Evolutionary conservation across 2,329 filamentous ascomycete species (phyloP).

Genomic region (Aureobasidium uvarum): DNA sequence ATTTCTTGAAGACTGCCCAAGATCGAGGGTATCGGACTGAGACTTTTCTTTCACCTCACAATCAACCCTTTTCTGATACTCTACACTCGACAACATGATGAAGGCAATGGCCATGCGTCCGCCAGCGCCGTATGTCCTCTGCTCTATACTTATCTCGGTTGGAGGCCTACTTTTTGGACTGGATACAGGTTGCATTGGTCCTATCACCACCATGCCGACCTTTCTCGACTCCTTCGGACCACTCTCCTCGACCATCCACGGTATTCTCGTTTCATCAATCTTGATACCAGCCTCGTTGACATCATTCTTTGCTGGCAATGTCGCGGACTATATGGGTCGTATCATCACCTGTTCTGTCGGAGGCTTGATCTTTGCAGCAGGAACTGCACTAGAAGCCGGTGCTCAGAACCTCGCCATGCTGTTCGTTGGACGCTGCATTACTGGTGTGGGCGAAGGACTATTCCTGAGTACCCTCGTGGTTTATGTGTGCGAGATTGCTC

Average conservation of each 20-base stretch:
- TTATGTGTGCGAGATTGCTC: constrained; percentile 61
- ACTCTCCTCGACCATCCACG: constrained; percentile 52
- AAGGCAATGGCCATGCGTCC: not conserved
- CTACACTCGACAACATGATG: not conserved
- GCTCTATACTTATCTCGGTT: constrained; percentile 1
- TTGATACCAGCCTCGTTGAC: constrained; percentile 57
- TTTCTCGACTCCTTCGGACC: constrained; percentile 51
- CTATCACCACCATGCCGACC: constrained; percentile 54
- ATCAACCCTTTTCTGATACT: not conserved
- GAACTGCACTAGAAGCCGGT: constrained; percentile 46
- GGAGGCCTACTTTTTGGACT: constrained; percentile 24
- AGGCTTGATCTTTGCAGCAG: constrained; percentile 45
- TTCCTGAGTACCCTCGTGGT: constrained; percentile 37
- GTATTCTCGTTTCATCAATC: constrained; percentile 57
- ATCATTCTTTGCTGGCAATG: constrained; percentile 55
- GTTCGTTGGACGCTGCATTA: constrained; percentile 52
- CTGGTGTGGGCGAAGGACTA: constrained; percentile 56
- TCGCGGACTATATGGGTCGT: constrained; percentile 21
- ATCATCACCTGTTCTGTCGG: constrained; percentile 45
- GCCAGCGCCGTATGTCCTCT: constrained; percentile 8
- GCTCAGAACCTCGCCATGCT: constrained; percentile 51
- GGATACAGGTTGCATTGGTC: constrained; percentile 55
- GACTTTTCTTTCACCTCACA: not conserved
- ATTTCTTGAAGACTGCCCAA: not conserved
- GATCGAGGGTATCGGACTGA: not conserved